phyloP scores from a whole-genome alignment of 768 basidiomycete species.

The Gelatoporia subvermispora region DNA sequence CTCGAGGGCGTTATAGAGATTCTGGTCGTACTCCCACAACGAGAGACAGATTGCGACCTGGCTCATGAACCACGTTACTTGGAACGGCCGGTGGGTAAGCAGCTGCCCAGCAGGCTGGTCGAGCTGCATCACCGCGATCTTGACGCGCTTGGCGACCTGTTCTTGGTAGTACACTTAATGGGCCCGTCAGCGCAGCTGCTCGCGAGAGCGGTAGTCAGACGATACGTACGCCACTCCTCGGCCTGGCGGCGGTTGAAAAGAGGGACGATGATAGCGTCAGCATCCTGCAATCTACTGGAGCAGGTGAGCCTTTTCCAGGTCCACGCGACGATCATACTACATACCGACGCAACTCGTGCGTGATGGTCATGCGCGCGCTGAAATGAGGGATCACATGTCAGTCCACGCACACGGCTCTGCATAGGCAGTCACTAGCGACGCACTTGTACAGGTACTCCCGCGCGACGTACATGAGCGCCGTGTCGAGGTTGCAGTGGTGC shows the following conservation, averaged over 20 bases:
- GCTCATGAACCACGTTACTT: conserved; percentile 50
- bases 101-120: conserved; percentile 47
- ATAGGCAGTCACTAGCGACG: conserved; percentile 24
- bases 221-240: conserved; percentile 71
- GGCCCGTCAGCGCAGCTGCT: conserved; percentile 2
- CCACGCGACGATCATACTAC: conserved; percentile 22
- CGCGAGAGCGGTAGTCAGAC: too few species aligned
- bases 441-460: conserved; percentile 75
- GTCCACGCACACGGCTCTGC: conserved; percentile 1
- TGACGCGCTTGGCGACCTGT: conserved; percentile 58
- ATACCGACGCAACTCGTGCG: conserved; percentile 61
- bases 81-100: conserved; percentile 64
- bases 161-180: conserved; percentile 61
- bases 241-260: conserved; percentile 68
- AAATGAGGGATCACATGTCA: conserved; percentile 9
- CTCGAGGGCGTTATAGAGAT: conserved; percentile 53
- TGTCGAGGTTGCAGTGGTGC: conserved; percentile 70
- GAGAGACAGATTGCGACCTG: conserved; percentile 41
- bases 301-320: conserved; percentile 13
- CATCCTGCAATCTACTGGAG: conserved; percentile 45
- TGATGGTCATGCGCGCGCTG: conserved; percentile 62
- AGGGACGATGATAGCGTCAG: conserved; percentile 41
- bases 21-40: conserved; percentile 60
- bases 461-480: conserved; percentile 57
- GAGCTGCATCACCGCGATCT: conserved; percentile 47